Percentiles rank a stretch among this genome's conserved stretches.
Evolutionary conservation across 2,329 filamentous ascomycete species (phyloP).

Genomic region (Chaetomium strumarium): DNA sequence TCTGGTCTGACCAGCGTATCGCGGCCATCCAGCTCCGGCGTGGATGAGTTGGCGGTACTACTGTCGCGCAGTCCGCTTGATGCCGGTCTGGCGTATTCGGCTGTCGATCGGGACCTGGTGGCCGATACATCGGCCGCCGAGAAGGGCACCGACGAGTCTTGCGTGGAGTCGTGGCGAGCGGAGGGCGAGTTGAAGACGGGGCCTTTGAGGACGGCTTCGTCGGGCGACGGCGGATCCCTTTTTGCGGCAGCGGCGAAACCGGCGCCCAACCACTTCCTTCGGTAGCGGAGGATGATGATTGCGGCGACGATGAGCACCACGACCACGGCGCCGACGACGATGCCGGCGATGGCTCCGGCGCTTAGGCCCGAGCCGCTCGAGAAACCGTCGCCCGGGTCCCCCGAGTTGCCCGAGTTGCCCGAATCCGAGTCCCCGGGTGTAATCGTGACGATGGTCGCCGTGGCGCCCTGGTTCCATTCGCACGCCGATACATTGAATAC

Average conservation of each 20-base stretch:
- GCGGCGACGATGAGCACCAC: conserved; percentile 16
- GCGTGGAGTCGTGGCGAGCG: conserved; percentile 14
- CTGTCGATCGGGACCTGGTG: conserved; percentile 11
- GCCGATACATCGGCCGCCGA: conserved; percentile 21
- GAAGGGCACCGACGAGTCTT: conserved; percentile 22
- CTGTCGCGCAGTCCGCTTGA: conserved; percentile 6
- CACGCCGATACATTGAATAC: conserved; percentile 36
- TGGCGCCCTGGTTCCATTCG: conserved; percentile 30
- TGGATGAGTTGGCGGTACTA: not conserved
- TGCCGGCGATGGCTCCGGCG: conserved; percentile 26
- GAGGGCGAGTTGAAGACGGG: conserved; percentile 27
- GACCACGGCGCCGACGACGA: conserved; percentile 21
- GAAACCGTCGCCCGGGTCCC: not conserved
- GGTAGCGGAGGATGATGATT: conserved; percentile 20
- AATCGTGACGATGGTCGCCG: conserved; percentile 30
- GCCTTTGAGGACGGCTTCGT: conserved; percentile 26
- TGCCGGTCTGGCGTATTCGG: conserved; percentile 8
- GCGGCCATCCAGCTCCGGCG: conserved; percentile 16
- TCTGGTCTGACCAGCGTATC: conserved; percentile 14
- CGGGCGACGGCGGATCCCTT: conserved; percentile 22
- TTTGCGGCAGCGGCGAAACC: conserved; percentile 17
- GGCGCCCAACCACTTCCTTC: conserved; percentile 21
- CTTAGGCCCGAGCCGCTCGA: conserved; percentile 10
- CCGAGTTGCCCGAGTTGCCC: not conserved
- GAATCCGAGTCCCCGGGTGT: conserved; percentile 17